These are phyloP conservation scores for Conringia planisiliqua DNA, from an alignment of 345 rosid genomes.

Conservation along the genomic window DNA sequence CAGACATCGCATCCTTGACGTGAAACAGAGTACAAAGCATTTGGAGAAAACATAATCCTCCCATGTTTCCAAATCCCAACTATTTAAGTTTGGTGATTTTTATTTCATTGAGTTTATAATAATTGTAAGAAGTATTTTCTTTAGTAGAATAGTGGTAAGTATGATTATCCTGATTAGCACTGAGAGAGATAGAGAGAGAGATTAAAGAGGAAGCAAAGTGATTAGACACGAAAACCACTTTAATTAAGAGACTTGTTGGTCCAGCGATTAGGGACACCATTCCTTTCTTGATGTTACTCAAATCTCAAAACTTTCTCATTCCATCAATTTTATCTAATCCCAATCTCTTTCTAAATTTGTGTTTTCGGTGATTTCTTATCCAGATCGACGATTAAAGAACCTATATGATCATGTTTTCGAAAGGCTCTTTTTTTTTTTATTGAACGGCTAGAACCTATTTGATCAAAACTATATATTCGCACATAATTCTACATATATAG, in stretches of 20 bases:
- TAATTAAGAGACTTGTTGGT: constrained; percentile 26
- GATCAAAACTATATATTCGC: neutral
- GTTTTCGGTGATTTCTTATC: neutral
- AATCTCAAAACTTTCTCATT: neutral
- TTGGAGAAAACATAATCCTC: neutral
- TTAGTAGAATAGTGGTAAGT: neutral
- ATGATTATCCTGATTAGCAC: constrained; percentile 13
- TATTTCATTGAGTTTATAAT: neutral
- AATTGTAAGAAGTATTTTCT: neutral
- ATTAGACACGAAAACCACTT: constrained; percentile 30
- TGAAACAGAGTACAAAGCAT: neutral
- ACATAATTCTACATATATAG: neutral
- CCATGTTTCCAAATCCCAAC: neutral
- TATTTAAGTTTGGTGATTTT: neutral
- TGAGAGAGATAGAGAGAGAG: constrained; percentile 12
- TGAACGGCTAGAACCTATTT: neutral
- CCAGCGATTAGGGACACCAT: constrained; percentile 15
- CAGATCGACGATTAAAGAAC: neutral
- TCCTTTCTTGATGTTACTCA: constrained; percentile 32
- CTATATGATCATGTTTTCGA: neutral
- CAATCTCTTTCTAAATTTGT: neutral
- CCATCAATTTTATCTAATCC: constrained; percentile 1
- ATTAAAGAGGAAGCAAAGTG: constrained; percentile 33
- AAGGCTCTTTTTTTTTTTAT: too few relatives aligned
- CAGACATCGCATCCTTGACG: neutral